These are phyloP conservation scores for Bretschneidera sinensis DNA, from an alignment of 345 rosid species.

Conservation along the genomic window DNA sequence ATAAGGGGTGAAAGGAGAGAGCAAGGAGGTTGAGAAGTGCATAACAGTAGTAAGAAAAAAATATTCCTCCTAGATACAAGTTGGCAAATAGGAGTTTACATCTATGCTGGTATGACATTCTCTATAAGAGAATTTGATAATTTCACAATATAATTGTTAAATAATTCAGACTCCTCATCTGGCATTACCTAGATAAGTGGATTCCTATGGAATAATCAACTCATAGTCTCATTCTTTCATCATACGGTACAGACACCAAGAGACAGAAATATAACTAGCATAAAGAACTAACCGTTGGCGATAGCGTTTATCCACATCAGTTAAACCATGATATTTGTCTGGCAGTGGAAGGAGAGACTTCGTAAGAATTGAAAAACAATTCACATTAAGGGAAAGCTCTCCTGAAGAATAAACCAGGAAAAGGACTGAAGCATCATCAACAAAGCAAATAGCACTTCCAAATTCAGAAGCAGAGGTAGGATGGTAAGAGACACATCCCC, in stretches of 20 bases:
- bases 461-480: background rate
- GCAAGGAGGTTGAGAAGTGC: no score
- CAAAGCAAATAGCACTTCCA: no score
- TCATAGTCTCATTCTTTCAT: no score
- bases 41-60: no score
- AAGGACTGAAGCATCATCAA: background rate
- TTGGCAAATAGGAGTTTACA: no score
- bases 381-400: slow-evolving; percentile 83
- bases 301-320: slow-evolving; percentile 90
- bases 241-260: background rate
- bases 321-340: slow-evolving; percentile 92
- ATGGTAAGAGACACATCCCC: background rate
- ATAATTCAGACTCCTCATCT: no score
- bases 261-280: background rate
- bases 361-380: slow-evolving; percentile 72
- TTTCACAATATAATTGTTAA: no score
- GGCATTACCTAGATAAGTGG: no score
- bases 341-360: slow-evolving; percentile 90
- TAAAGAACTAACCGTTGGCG: slow-evolving; percentile 62
- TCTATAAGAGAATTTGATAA: no score
- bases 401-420: slow-evolving; percentile 41
- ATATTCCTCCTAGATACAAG: no score
- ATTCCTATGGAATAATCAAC: background rate
- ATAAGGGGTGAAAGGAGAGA: no score
- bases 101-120: no score